Conservation (phyloP, 148 eudicot genomes). For the Heliosperma pusillum region DNA sequence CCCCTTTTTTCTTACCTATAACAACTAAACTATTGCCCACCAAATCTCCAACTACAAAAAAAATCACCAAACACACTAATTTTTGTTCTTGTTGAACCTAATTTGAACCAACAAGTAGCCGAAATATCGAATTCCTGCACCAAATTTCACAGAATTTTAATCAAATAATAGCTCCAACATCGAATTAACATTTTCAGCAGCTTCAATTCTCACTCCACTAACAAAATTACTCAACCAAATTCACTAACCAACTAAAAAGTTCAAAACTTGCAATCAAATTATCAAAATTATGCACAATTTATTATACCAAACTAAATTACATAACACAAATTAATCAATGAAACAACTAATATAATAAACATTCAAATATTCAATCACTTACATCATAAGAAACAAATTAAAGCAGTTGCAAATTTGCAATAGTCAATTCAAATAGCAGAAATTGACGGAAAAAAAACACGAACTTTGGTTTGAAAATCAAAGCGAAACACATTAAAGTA, state of each 20-base stretch:
- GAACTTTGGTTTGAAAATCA: neutral
- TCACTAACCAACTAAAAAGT: neutral
- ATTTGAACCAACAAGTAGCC: constrained; percentile 11
- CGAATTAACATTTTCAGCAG: neutral
- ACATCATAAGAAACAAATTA: neutral
- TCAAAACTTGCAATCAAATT: neutral
- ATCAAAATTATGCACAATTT: neutral
- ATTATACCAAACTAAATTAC: neutral
- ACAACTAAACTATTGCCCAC: constrained; percentile 4
- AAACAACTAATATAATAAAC: neutral
- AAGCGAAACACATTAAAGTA: neutral
- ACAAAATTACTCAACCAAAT: constrained; percentile 5
- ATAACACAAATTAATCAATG: neutral
- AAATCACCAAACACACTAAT: constrained; percentile 15
- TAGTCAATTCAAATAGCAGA: neutral
- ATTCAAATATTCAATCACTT: neutral
- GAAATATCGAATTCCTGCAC: constrained; percentile 2
- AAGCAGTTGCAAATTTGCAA: neutral
- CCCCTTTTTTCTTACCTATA: neutral
- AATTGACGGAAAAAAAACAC: neutral
- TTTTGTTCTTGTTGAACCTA: constrained; percentile 17
- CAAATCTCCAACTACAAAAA: constrained; percentile 16
- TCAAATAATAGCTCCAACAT: constrained; percentile 2
- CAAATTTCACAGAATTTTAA: constrained; percentile 4
- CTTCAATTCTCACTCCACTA: neutral